Evolutionary conservation across 768 basidiomycete genomes (phyloP).

Genomic region (Cyathus striatus): DNA sequence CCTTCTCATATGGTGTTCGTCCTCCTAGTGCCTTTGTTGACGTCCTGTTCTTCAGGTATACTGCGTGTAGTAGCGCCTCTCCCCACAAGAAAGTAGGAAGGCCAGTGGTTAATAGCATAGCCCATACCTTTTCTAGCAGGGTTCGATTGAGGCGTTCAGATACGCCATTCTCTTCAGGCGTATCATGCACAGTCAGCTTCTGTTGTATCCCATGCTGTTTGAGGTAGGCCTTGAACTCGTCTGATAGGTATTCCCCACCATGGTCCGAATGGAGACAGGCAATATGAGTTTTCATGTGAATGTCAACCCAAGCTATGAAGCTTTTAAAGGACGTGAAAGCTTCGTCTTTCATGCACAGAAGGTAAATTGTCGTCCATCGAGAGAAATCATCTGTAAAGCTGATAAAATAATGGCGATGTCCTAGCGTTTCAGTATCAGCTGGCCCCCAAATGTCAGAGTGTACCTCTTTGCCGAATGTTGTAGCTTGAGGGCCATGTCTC

Average conservation of each 20-base stretch:
- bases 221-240: constrained; percentile 20
- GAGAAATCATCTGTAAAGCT: constrained; percentile 24
- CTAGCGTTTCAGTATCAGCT: constrained; percentile 11
- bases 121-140: constrained; percentile 10
- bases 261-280: constrained; percentile 26
- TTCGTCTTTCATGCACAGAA: constrained; percentile 17
- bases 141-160: constrained; percentile 28
- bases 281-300: constrained; percentile 16
- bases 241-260: constrained; percentile 29
- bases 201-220: constrained; percentile 23
- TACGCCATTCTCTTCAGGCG: constrained; percentile 31
- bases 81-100: constrained; percentile 19
- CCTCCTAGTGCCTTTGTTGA: constrained; percentile 16
- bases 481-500: constrained; percentile 2
- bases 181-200: constrained; percentile 25
- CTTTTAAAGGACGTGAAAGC: constrained; percentile 16
- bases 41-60: constrained; percentile 21
- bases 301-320: constrained; percentile 21
- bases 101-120: constrained; percentile 12
- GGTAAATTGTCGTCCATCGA: constrained; percentile 8
- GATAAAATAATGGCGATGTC: constrained; percentile 18
- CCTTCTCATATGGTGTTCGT: constrained; percentile 15
- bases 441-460: constrained; percentile 37
- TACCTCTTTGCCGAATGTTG: constrained; percentile 11
- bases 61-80: constrained; percentile 11